Evolutionary conservation across 257 asterid genomes (phyloP).

Genomic region (Asclepias syriaca): DNA sequence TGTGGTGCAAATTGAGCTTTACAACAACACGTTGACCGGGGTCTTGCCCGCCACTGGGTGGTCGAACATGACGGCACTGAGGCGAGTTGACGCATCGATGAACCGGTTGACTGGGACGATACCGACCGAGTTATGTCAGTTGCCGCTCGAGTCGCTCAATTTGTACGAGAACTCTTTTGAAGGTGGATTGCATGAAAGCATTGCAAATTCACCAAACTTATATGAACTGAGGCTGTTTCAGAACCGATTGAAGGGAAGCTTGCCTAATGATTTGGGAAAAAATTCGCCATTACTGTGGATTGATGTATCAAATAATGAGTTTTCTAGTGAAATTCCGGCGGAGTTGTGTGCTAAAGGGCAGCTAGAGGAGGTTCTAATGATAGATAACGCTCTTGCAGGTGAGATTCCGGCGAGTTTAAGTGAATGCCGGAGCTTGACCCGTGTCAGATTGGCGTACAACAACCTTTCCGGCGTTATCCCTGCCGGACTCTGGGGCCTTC

Average conservation of each 20-base stretch:
- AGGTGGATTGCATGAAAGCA: conserved; percentile 65
- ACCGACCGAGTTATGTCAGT: conserved; percentile 73
- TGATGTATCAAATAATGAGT: conserved; percentile 68
- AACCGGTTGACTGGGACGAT: conserved; percentile 68
- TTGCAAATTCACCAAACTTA: conserved; percentile 68
- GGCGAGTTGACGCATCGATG: conserved; percentile 87
- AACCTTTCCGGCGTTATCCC: conserved; percentile 73
- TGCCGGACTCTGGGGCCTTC: conserved; percentile 82
- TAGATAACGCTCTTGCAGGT: conserved; percentile 68
- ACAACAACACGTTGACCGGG: conserved; percentile 76
- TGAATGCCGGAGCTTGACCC: conserved; percentile 65
- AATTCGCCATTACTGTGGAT: conserved; percentile 70
- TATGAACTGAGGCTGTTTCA: conserved; percentile 78
- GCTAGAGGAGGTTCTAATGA: conserved; percentile 59
- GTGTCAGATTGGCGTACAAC: conserved; percentile 74
- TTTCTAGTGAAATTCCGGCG: conserved; percentile 67
- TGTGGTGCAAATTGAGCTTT: conserved; percentile 80
- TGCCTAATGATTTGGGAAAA: conserved; percentile 72
- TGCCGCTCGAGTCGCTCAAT: conserved; percentile 87
- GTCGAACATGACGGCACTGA: conserved; percentile 68
- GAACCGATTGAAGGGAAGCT: conserved; percentile 54
- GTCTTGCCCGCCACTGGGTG: conserved; percentile 74
- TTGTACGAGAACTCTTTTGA: conserved; percentile 65
- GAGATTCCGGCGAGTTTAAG: conserved; percentile 63
- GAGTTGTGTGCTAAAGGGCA: conserved; percentile 53